These are phyloP conservation scores for Kurtzmaniella quercitrusa DNA, from an alignment of 1,139 yeast species.

Conservation along the genomic window DNA sequence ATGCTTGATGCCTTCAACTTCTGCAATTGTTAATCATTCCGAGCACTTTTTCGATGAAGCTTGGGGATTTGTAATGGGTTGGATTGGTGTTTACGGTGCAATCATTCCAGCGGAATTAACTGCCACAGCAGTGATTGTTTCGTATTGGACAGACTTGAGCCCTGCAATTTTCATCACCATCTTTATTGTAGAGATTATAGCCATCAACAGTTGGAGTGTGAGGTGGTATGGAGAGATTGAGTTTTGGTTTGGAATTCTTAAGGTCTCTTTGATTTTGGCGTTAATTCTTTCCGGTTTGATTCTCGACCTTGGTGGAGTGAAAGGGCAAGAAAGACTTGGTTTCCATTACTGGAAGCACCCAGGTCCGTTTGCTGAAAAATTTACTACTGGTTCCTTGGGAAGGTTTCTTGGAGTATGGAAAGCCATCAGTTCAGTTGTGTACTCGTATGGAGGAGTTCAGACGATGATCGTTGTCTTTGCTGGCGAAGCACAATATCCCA, in stretches of 20 bases:
- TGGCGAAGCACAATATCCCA: slow-evolving; percentile 37
- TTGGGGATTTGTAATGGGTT: slow-evolving; percentile 24
- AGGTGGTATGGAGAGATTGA: slow-evolving; percentile 30
- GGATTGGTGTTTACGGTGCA: slow-evolving; percentile 16
- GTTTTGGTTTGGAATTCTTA: slow-evolving; percentile 25
- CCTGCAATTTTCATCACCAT: slow-evolving; percentile 27
- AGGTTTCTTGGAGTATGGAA: slow-evolving; percentile 35
- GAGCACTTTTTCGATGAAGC: slow-evolving; percentile 25
- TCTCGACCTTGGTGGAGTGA: slow-evolving; percentile 30
- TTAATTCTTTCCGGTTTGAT: slow-evolving; percentile 22
- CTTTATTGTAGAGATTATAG: slow-evolving; percentile 20
- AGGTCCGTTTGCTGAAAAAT: slow-evolving; percentile 45
- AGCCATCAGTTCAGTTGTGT: slow-evolving; percentile 34
- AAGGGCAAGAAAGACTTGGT: slow-evolving; percentile 21
- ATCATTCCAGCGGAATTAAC: slow-evolving; percentile 9
- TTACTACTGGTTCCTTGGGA: slow-evolving; percentile 55
- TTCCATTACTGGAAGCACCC: slow-evolving; percentile 19
- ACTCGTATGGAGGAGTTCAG: slow-evolving; percentile 30
- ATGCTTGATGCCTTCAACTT: slow-evolving; percentile 26
- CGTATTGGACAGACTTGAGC: slow-evolving; percentile 19
- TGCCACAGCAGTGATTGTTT: slow-evolving; percentile 24
- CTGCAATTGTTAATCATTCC: slow-evolving; percentile 24
- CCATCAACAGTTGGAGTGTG: slow-evolving; percentile 21
- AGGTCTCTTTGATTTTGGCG: slow-evolving; percentile 22
- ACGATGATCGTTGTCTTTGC: slow-evolving; percentile 22